Percentiles rank a stretch among this genome's conserved stretches.
Conservation (phyloP, 2,329 filamentous ascomycete genomes). For the Fusarium sp. region DNA sequence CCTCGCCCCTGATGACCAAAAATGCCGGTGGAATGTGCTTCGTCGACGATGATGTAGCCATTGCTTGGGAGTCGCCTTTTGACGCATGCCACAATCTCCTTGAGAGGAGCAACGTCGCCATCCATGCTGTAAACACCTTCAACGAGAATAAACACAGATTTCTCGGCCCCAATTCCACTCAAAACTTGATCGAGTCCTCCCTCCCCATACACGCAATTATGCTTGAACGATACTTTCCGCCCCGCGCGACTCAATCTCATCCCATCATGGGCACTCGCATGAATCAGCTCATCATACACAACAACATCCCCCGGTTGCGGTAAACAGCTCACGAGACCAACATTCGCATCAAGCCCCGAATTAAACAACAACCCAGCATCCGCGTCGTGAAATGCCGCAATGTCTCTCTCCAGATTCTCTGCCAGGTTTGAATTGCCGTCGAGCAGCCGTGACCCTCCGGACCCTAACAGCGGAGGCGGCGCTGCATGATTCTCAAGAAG, state of each 20-base stretch:
- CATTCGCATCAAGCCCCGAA: conserved; percentile 74
- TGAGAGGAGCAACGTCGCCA: conserved; percentile 75
- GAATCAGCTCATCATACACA: conserved; percentile 79
- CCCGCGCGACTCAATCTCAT: conserved; percentile 72
- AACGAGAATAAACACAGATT: conserved; percentile 73
- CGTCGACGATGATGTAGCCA: conserved; percentile 72
- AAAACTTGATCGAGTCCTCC: conserved; percentile 48
- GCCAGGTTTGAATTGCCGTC: conserved; percentile 61
- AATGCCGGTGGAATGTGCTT: conserved; percentile 74
- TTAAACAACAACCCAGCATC: conserved; percentile 62
- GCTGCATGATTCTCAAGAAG: conserved; percentile 43
- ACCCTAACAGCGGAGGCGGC: conserved; percentile 53
- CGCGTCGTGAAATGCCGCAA: conserved; percentile 61
- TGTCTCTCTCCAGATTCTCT: conserved; percentile 57
- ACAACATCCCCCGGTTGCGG: conserved; percentile 71
- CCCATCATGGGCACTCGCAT: conserved; percentile 82
- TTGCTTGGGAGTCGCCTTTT: conserved; percentile 69
- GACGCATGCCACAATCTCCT: conserved; percentile 67
- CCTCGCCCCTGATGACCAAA: conserved; percentile 67
- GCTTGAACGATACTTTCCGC: conserved; percentile 61
- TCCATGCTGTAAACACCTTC: conserved; percentile 87
- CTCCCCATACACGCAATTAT: conserved; percentile 60
- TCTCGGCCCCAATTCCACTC: conserved; percentile 45
- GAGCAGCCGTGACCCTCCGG: conserved; percentile 63
- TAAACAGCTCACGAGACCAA: conserved; percentile 69